Evolutionary conservation across 1,284 basidiomycete genomes (phyloP), one percentile per base, ranked within the genome.

Genomic region (Pseudozyma tsukubaensis): DNA sequence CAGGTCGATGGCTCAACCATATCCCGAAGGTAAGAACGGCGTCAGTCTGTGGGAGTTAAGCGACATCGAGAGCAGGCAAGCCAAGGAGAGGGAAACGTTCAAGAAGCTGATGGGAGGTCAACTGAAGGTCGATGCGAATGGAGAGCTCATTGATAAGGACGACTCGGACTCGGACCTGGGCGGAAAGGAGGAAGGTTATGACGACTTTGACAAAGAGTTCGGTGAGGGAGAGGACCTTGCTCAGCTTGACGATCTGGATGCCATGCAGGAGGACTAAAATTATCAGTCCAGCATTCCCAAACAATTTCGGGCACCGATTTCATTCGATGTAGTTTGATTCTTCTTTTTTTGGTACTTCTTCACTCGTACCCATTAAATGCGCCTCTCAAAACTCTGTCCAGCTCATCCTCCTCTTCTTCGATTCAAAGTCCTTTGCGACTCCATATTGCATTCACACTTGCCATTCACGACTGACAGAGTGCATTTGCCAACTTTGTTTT

Each of bases 1-100:
- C 89, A 90, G 97, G 6, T 92, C 92, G 40, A 99, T 99, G 84
- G 97, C 95, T 10, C 97, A 99, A 86, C 95, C 94, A 77, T 93
- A 92, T 54, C 94, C 94, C 74, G 93, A 96, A 85, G 94, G 78
- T 34, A 84, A 95, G 86, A 97, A 94, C 8, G 94, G 95, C 0
- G 88, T 99, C 50, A 95, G 93, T 43, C 87, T 98, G 45, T 99
- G 97, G 97, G 94, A 93, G 37, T 84, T 95, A 9, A 91, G 91
- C 77, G 92, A 97, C 82, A 88, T 97, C 37, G 88, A 92, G 78
- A 90, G 89, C 81, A 91, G 91, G 29, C 92, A 94, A 83, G 89
- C 88, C 39, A 92, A 92, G 79, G 91, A 93, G 79, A 89, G 87
- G 76, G 90, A 80, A 39, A 78, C 82, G 11, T 78, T 80, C 19